Percentiles rank a stretch among this genome's conserved stretches.
Conservation (phyloP, 2,329 filamentous ascomycete genomes). For the Colletotrichum cordylinicola region DNA sequence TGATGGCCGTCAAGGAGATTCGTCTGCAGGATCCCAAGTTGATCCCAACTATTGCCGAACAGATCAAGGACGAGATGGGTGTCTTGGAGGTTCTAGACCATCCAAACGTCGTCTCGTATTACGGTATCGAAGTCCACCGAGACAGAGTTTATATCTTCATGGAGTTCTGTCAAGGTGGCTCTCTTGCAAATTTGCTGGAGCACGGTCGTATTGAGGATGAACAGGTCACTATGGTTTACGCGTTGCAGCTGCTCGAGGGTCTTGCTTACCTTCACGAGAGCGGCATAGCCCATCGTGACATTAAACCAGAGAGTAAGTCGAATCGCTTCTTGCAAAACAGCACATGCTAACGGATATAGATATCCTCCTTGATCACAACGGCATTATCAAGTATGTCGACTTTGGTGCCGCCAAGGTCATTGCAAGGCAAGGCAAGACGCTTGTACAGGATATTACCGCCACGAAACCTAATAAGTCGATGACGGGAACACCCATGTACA, state of each 20-base stretch:
- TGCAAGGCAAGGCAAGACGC: constrained; percentile 87
- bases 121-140: constrained; percentile 95
- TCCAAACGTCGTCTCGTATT: constrained; percentile 97
- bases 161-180: constrained; percentile 98
- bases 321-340: neutral
- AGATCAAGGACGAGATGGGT: constrained; percentile 97
- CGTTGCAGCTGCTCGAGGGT: constrained; percentile 90
- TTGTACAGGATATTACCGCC: constrained; percentile 69
- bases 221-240: constrained; percentile 96
- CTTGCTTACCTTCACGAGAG: constrained; percentile 92
- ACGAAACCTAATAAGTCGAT: constrained; percentile 83
- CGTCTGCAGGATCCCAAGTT: constrained; percentile 94
- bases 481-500: constrained; percentile 99
- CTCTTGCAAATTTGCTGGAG: constrained; percentile 86
- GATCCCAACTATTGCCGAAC: constrained; percentile 90
- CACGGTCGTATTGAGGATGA: constrained; percentile 98
- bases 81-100: constrained; percentile 95
- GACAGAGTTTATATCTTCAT: constrained; percentile 99
- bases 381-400: constrained; percentile 98
- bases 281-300: constrained; percentile 92
- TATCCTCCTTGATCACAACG: constrained; percentile 94
- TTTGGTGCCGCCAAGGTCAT: constrained; percentile 98
- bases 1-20: constrained; percentile 99
- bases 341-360: constrained; percentile 55
- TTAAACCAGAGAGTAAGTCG: constrained; percentile 90